Conservation (phyloP, 2,329 filamentous ascomycete species). For the Malbranchea cinnamomea region DNA sequence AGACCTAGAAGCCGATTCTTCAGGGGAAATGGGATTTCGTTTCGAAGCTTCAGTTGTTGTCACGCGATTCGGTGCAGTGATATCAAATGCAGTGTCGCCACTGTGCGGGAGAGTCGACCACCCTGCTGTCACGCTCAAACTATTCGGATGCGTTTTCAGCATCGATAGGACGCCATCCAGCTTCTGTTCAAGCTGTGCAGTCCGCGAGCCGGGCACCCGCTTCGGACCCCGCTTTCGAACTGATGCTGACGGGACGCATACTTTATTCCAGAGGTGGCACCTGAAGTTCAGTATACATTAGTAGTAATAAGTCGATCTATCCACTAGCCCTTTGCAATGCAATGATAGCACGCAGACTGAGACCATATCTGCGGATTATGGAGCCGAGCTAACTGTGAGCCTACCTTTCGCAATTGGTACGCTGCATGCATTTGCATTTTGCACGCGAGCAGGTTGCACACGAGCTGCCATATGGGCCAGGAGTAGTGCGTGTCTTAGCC, state of each 20-base stretch:
- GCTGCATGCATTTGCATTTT: conserved; percentile 15
- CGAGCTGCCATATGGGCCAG: conserved; percentile 11
- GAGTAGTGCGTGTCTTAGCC: too few relatives aligned
- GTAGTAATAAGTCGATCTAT: neutral
- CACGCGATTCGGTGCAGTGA: neutral
- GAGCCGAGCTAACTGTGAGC: too few relatives aligned
- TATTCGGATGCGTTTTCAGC: conserved; percentile 14
- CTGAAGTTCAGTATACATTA: conserved; percentile 11
- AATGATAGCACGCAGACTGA: too few relatives aligned
- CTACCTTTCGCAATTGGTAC: conserved; percentile 9
- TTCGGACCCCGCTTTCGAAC: conserved; percentile 16
- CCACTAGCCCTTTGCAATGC: too few relatives aligned
- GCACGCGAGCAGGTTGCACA: conserved; percentile 14
- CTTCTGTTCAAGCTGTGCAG: conserved; percentile 15
- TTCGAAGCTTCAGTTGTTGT: neutral
- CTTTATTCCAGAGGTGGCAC: conserved; percentile 29
- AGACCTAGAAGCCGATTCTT: neutral
- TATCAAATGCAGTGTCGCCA: neutral
- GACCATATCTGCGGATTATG: too few relatives aligned
- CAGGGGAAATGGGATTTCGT: neutral
- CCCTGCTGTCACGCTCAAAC: too few relatives aligned
- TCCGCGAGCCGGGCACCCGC: conserved; percentile 9
- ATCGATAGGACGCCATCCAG: conserved; percentile 15
- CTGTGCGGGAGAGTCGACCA: neutral
- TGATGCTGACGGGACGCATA: conserved; percentile 24